A percentile compares a stretch with the other conserved stretches of the same genome.
Evolutionary conservation across 192 early-diverging fungal genomes (phyloP).

Genomic region (Coemansia sp.): DNA sequence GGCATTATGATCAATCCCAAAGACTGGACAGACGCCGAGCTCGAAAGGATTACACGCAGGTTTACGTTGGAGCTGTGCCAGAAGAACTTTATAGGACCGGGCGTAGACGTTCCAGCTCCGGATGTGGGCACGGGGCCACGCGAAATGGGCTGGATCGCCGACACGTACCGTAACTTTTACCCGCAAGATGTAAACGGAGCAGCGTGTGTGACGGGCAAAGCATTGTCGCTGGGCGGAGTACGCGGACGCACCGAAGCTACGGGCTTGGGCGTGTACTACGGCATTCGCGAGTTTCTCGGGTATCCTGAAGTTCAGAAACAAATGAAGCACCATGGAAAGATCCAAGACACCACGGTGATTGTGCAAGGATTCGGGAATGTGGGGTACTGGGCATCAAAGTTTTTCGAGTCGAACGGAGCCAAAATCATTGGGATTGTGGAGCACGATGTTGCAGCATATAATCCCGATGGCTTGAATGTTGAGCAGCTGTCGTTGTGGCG

Average conservation of each 20-base stretch:
- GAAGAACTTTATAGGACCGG: conserved; percentile 82
- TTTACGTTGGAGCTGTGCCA: conserved; percentile 82
- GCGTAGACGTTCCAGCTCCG: conserved; percentile 79
- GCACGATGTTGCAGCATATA: conserved; percentile 64
- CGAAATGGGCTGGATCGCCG: conserved; percentile 86
- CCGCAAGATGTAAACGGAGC: conserved; percentile 75
- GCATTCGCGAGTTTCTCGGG: conserved; percentile 73
- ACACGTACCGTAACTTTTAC: conserved; percentile 83
- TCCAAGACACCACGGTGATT: conserved; percentile 62
- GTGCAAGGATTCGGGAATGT: conserved; percentile 88
- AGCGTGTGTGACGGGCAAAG: conserved; percentile 81
- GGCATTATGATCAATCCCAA: conserved; percentile 79
- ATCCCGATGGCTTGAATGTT: conserved; percentile 62
- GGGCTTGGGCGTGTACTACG: conserved; percentile 78
- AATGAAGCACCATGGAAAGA: conserved; percentile 58
- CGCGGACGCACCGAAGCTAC: conserved; percentile 81
- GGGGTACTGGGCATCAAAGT: conserved; percentile 79
- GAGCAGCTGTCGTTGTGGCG: conserved; percentile 65
- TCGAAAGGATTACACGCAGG: conserved; percentile 79
- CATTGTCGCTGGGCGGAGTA: conserved; percentile 73
- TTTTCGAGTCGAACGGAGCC: conserved; percentile 77
- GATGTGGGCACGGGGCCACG: conserved; percentile 77
- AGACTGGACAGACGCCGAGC: conserved; percentile 66
- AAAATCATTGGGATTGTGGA: conserved; percentile 74
- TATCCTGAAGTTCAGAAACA: conserved; percentile 76